Evolutionary conservation across 306 rosid species (phyloP).

Genomic region (Nissolia schottii): DNA sequence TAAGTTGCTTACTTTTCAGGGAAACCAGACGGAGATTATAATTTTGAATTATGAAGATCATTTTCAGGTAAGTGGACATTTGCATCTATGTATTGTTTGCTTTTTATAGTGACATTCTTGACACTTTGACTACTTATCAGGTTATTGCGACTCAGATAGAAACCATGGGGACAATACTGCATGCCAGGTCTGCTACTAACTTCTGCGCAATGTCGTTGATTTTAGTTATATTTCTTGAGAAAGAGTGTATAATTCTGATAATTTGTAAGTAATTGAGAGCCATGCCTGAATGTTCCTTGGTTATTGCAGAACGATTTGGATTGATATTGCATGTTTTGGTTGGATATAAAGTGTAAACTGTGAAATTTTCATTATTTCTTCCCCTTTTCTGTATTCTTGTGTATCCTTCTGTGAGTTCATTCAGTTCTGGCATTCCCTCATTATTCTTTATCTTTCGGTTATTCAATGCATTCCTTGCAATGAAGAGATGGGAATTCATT

Average conservation of each 20-base stretch:
- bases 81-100: neutral
- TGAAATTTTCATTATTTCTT: neutral
- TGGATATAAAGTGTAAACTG: no score
- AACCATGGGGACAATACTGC: constrained; percentile 80
- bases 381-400: neutral
- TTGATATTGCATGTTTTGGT: neutral
- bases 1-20: constrained; percentile 45
- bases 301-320: neutral
- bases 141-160: constrained; percentile 86
- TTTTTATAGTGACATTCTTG: constrained; percentile 5
- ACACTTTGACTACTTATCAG: constrained; percentile 32
- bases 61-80: constrained; percentile 52
- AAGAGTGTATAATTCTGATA: neutral
- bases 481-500: neutral
- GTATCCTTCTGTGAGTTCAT: neutral
- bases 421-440: neutral
- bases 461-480: neutral
- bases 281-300: neutral
- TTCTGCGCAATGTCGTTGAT: constrained; percentile 17
- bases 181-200: constrained; percentile 65
- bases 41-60: constrained; percentile 71
- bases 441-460: neutral
- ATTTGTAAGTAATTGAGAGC: neutral
- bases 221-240: constrained; percentile 17
- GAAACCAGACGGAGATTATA: constrained; percentile 70